Conservation (phyloP, 805 yeast species). For the Schwanniomyces pseudopolymorphus region DNA sequence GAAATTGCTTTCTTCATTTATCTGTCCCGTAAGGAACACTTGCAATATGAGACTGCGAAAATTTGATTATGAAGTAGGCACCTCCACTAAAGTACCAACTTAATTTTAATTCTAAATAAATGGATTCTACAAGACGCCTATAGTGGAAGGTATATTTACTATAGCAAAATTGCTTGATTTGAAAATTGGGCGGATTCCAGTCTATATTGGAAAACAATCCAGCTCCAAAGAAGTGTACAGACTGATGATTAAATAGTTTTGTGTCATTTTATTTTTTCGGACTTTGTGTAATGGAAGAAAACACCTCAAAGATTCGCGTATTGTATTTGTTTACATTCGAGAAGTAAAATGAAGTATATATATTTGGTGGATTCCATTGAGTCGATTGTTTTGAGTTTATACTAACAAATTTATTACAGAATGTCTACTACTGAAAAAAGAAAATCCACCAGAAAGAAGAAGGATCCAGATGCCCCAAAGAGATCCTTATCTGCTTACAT, state of each 20-base stretch:
- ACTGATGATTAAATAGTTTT: background rate
- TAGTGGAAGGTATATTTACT: background rate
- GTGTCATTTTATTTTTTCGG: background rate
- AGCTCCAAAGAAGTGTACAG: background rate
- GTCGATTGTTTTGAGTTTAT: background rate
- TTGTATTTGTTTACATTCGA: slow-evolving; percentile 1
- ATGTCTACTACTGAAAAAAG: slow-evolving; percentile 36
- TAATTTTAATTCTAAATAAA: background rate
- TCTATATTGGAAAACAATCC: background rate
- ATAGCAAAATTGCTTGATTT: background rate
- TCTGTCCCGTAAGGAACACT: background rate
- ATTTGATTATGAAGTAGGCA: background rate
- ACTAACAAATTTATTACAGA: slow-evolving; percentile 7
- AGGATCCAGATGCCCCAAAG: slow-evolving; percentile 98
- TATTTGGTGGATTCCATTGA: background rate
- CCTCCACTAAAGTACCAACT: background rate
- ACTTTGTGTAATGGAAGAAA: background rate
- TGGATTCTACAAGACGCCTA: background rate
- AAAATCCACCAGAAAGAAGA: slow-evolving; percentile 47
- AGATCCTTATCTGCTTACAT: slow-evolving; percentile 97
- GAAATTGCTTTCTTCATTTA: background rate
- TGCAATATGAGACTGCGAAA: background rate
- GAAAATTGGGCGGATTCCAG: background rate
- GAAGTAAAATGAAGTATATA: background rate
- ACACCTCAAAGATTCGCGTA: slow-evolving; percentile 1